A percentile compares a stretch with the other conserved stretches of the same genome.
These are phyloP conservation scores for Penicillium psychrosexuale DNA, from an alignment of 2,329 filamentous ascomycete genomes.

Conservation along the genomic window DNA sequence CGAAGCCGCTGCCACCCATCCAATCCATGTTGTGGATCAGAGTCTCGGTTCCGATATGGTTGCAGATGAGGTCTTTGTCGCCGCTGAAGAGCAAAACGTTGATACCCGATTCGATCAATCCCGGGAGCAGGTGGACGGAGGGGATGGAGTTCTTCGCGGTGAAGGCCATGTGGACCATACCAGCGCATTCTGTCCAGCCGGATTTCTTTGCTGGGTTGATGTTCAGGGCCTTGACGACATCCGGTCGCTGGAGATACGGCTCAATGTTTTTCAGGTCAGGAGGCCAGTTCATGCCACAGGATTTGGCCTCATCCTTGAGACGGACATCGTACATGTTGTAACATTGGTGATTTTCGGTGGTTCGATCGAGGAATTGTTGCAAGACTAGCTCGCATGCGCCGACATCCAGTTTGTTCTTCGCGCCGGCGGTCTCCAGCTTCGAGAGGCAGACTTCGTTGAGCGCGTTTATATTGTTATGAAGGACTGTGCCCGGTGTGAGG, in stretches of 20 bases:
- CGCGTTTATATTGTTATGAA: conserved; percentile 63
- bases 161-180: conserved; percentile 72
- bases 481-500: conserved; percentile 61
- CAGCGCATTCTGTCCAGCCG: conserved; percentile 89
- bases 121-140: conserved; percentile 70
- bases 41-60: conserved; percentile 89
- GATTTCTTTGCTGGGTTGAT: conserved; percentile 76
- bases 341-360: conserved; percentile 62
- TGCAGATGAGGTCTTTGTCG: conserved; percentile 92
- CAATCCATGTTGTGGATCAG: conserved; percentile 87
- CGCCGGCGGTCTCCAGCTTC: conserved; percentile 57
- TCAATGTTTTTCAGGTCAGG: conserved; percentile 74
- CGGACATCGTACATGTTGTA: conserved; percentile 97
- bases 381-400: conserved; percentile 73
- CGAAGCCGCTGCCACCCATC: conserved; percentile 89
- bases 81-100: conserved; percentile 87
- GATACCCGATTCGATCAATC: conserved; percentile 67
- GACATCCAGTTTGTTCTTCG: conserved; percentile 63
- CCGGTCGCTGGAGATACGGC: conserved; percentile 78
- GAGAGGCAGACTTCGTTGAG: conserved; percentile 67
- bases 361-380: conserved; percentile 65
- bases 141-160: conserved; percentile 67
- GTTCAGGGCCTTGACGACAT: conserved; percentile 77
- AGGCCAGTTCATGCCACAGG: conserved; percentile 98
- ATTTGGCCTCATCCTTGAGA: conserved; percentile 67